Evolutionary conservation across 768 basidiomycete genomes (phyloP), one percentile per base, ranked within the genome.

Genomic region (Lactarius pseudohatsudake): DNA sequence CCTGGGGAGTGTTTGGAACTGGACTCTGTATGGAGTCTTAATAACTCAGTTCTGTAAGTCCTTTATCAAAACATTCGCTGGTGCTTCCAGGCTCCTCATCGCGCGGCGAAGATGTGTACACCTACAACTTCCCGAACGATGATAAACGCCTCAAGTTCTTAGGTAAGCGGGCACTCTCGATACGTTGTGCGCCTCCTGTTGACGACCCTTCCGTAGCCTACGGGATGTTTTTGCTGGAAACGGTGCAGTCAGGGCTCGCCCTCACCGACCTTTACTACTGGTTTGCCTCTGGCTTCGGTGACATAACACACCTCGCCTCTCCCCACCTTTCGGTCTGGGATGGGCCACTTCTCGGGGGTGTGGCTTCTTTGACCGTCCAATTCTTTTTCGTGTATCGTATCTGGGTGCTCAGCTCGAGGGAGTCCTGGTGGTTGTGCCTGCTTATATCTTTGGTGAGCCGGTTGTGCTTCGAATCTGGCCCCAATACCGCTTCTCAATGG

Each of bases 211-310:
- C 1, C 30, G 34, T n/a, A 66, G 65, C 60, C 36, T 66, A 62
- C 30, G 30, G 10, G 32, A 4, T 66, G 22, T 66, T 57, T 53
- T 34, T 62, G 4, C 13, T 66, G 1, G 65, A 66, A 43, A 66
- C 65, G 28, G 10, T 62, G 34, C 65, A 62, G 41, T 57, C 65
- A 3, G 43, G 40, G 7, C 55, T 66, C 9, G 57, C 32, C 13
- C 60, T 60, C 13, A 38, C 30, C 2, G 65, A 66, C 65, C 26
- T 66, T 20, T 62, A 57, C 43, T 53, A 53, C 55, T 57, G 60
- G 60, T 66, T 66, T 15, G 56, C 22, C 6, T 57, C 60, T 8
- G 65, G 61, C 26, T 66, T 50, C 75, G 3, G 73, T 74, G 0
- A 68, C 72, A 1, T 61, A 6, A 8, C 13, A 0, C 60, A 26